Evolutionary conservation across 1,139 yeast genomes (phyloP).

Genomic region (Nakaseomyces delphensis): DNA sequence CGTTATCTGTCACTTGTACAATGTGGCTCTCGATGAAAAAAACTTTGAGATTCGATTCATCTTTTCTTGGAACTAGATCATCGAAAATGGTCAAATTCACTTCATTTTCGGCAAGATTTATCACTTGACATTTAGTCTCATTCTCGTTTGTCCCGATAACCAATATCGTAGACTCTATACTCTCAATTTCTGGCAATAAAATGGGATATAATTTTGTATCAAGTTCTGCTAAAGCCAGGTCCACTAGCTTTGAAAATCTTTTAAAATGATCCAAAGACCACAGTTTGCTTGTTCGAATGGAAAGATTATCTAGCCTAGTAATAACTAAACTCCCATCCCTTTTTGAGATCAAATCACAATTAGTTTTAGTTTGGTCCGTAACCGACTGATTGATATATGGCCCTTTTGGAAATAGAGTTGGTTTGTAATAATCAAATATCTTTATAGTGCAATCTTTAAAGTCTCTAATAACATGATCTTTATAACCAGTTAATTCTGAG

Average conservation of each 20-base stretch:
- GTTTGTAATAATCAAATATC: not conserved
- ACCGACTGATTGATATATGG: slow-evolving; percentile 1
- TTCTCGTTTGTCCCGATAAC: not conserved
- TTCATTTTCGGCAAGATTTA: not conserved
- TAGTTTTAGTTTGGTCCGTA: not conserved
- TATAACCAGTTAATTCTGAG: not conserved
- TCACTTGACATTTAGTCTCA: not conserved
- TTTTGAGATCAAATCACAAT: not conserved
- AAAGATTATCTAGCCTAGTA: slow-evolving; percentile 1
- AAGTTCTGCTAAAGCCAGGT: not conserved
- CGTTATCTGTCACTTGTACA: not conserved
- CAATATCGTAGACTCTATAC: not conserved
- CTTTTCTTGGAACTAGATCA: slow-evolving; percentile 1
- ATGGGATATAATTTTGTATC: not conserved
- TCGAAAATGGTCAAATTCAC: not conserved
- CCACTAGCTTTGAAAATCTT: not conserved
- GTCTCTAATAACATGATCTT: not conserved
- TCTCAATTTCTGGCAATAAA: not conserved
- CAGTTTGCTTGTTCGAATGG: not conserved
- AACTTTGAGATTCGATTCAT: not conserved
- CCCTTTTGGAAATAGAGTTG: not conserved
- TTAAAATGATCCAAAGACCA: not conserved
- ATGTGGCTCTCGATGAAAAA: not conserved
- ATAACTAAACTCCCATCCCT: not conserved
- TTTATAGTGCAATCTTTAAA: not conserved